A percentile compares a stretch with the other conserved stretches of the same genome.
These are phyloP conservation scores for Starmerella asiatica DNA, from an alignment of 805 yeast species.

Conservation along the genomic window DNA sequence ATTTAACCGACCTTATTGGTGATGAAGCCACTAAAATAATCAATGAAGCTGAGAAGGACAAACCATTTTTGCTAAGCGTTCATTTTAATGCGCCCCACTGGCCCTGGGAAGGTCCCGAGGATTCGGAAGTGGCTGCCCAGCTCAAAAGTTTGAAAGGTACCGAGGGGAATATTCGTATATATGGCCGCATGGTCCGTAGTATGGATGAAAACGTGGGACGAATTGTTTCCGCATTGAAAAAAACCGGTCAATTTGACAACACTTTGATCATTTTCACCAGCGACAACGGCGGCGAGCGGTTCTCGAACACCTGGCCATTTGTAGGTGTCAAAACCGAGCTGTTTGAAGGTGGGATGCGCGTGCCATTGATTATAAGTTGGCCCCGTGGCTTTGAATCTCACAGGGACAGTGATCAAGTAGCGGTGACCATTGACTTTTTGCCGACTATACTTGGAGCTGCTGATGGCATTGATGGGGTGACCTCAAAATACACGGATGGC, in stretches of 20 bases:
- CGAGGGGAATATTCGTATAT: conserved; percentile 41
- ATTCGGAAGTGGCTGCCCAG: conserved; percentile 32
- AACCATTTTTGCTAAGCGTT: conserved; percentile 42
- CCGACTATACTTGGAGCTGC: conserved; percentile 41
- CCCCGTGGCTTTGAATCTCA: conserved; percentile 27
- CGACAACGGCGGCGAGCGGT: conserved; percentile 55
- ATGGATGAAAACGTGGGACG: conserved; percentile 41
- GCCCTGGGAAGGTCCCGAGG: conserved; percentile 48
- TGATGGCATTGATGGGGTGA: conserved; percentile 31
- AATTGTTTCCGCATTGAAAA: conserved; percentile 33
- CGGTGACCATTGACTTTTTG: conserved; percentile 46
- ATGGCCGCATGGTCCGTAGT: conserved; percentile 52
- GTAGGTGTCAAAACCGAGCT: conserved; percentile 42
- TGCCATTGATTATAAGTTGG: conserved; percentile 39
- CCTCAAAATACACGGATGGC: conserved; percentile 42
- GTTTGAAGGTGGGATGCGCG: conserved; percentile 47
- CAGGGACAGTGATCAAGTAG: conserved; percentile 29
- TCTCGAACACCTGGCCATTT: conserved; percentile 43
- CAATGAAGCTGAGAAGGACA: conserved; percentile 27
- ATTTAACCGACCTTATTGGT: conserved; percentile 20
- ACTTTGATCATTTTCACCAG: conserved; percentile 46
- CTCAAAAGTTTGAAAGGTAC: conserved; percentile 36
- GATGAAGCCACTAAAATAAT: conserved; percentile 29
- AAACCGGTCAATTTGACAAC: conserved; percentile 36
- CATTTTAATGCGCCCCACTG: conserved; percentile 57